phyloP scores from a whole-genome alignment of 1,139 yeast species.

The Blastobotrys serpentis region DNA sequence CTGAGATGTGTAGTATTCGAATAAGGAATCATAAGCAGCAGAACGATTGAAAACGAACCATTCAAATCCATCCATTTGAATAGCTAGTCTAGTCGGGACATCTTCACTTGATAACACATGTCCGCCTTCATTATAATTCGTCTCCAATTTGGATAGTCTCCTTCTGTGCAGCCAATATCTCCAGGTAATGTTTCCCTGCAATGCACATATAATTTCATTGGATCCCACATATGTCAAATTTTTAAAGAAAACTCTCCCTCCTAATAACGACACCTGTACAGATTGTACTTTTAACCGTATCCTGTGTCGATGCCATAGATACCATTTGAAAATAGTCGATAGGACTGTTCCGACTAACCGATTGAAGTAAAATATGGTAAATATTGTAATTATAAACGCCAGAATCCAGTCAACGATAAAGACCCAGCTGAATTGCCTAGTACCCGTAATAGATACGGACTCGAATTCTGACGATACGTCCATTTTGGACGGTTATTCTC shows the following conservation, averaged over 20 bases:
- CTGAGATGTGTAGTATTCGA: constrained; percentile 40
- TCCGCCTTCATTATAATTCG: constrained; percentile 13
- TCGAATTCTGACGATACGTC: constrained; percentile 25
- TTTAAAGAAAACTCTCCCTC: constrained; percentile 78
- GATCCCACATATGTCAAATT: constrained; percentile 69
- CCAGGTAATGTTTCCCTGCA: constrained; percentile 81
- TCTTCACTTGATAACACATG: constrained; percentile 38
- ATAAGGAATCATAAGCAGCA: constrained; percentile 67
- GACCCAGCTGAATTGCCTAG: constrained; percentile 65
- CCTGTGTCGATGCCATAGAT: constrained; percentile 62
- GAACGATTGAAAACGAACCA: constrained; percentile 77
- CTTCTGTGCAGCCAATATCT: constrained; percentile 69
- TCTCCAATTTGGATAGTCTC: constrained; percentile 30
- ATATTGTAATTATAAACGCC: constrained; percentile 58
- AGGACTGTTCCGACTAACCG: constrained; percentile 65
- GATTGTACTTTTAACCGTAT: constrained; percentile 68
- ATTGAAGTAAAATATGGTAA: constrained; percentile 73
- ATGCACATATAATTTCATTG: constrained; percentile 66
- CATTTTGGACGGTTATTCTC: constrained; percentile 11
- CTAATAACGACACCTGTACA: constrained; percentile 69
- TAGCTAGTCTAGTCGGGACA: constrained; percentile 58
- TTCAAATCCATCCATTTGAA: constrained; percentile 75
- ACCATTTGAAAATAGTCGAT: constrained; percentile 50
- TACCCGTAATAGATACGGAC: constrained; percentile 32
- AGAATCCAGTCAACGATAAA: constrained; percentile 82